These are phyloP conservation scores for Tephrocybe sp. DNA, from an alignment of 768 basidiomycete genomes.

Conservation along the genomic window DNA sequence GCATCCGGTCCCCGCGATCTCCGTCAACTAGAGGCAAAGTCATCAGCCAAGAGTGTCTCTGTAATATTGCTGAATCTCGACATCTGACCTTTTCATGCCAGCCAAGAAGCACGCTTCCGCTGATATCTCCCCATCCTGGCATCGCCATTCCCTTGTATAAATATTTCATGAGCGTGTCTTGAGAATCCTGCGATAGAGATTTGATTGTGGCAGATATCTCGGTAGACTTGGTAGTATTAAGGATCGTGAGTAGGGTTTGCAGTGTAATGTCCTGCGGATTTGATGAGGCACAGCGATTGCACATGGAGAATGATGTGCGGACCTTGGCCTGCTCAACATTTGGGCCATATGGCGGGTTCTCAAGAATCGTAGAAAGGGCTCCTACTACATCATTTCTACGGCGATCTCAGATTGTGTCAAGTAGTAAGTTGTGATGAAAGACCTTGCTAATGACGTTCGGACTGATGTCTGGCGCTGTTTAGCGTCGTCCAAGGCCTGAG, in stretches of 20 bases:
- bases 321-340: constrained; percentile 92
- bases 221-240: constrained; percentile 91
- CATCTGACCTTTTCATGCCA: constrained; percentile 93
- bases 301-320: constrained; percentile 3
- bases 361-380: constrained; percentile 70
- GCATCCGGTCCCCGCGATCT: constrained; percentile 91
- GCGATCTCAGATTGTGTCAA: neutral
- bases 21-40: constrained; percentile 65
- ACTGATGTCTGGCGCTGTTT: constrained; percentile 66
- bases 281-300: neutral
- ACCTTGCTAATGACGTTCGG: constrained; percentile 75
- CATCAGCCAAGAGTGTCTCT: neutral
- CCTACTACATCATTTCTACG: constrained; percentile 73
- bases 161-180: constrained; percentile 97
- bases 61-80: constrained; percentile 16
- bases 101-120: constrained; percentile 63
- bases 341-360: constrained; percentile 86
- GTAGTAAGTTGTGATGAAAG: no score
- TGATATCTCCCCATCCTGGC: constrained; percentile 61
- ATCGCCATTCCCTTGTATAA: constrained; percentile 94
- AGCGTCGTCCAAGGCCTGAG: constrained; percentile 72
- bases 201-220: constrained; percentile 82
- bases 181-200: constrained; percentile 66
- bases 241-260: constrained; percentile 78
- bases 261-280: constrained; percentile 68